These are phyloP conservation scores for Schwanniomyces etchellsii DNA, from an alignment of 1,139 yeast species.

Conservation along the genomic window DNA sequence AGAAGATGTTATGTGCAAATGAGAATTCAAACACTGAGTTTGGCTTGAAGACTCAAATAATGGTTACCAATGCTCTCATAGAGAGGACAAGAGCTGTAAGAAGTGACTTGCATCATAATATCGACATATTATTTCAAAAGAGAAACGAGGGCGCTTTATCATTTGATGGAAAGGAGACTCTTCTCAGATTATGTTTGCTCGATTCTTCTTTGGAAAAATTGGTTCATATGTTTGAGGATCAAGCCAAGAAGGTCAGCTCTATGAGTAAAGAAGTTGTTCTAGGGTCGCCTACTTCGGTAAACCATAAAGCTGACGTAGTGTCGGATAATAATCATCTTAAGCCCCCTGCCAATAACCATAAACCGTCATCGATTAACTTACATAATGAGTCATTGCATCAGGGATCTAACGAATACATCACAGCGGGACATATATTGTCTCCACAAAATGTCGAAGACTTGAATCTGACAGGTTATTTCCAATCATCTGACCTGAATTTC, in stretches of 20 bases:
- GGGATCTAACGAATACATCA: slow-evolving; percentile 45
- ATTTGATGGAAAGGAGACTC: slow-evolving; percentile 40
- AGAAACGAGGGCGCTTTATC: slow-evolving; percentile 33
- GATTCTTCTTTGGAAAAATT: slow-evolving; percentile 41
- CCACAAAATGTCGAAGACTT: slow-evolving; percentile 27
- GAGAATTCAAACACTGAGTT: slow-evolving; percentile 27
- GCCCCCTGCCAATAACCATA: neutral
- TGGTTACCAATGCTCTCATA: slow-evolving; percentile 37
- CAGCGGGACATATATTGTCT: slow-evolving; percentile 51
- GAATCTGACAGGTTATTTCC: slow-evolving; percentile 20
- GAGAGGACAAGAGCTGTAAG: slow-evolving; percentile 39
- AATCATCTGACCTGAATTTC: slow-evolving; percentile 21
- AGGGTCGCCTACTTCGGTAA: slow-evolving; percentile 2
- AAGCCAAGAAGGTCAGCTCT: slow-evolving; percentile 15
- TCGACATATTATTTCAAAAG: slow-evolving; percentile 33
- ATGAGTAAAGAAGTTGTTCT: slow-evolving; percentile 1
- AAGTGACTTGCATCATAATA: slow-evolving; percentile 35
- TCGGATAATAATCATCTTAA: neutral
- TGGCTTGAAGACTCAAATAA: slow-evolving; percentile 33
- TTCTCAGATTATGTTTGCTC: slow-evolving; percentile 37
- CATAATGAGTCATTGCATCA: slow-evolving; percentile 28
- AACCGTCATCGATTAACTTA: too few species aligned
- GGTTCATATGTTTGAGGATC: slow-evolving; percentile 39
- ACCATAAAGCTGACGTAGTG: neutral
- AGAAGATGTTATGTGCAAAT: slow-evolving; percentile 43